Percentiles rank a stretch among this genome's conserved stretches.
phyloP scores from a whole-genome alignment of 2,329 filamentous ascomycete genomes.

The Lachnellula willkommii region DNA sequence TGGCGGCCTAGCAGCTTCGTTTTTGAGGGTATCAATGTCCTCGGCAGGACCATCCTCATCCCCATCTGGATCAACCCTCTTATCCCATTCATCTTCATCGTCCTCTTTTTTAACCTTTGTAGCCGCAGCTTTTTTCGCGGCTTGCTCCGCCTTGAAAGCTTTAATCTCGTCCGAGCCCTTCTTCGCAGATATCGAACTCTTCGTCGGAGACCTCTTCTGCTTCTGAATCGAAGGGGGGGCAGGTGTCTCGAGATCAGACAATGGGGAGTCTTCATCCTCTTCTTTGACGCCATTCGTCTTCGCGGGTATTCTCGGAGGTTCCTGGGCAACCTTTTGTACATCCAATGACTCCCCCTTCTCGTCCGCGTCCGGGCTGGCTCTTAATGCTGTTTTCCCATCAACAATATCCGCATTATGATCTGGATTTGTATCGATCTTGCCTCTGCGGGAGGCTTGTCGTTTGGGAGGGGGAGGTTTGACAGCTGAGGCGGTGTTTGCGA shows the following conservation, averaged over 20 bases:
- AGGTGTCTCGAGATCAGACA: constrained; percentile 14
- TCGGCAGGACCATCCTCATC: constrained; percentile 25
- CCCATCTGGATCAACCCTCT: constrained; percentile 26
- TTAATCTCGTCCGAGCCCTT: constrained; percentile 31
- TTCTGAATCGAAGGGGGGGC: constrained; percentile 20
- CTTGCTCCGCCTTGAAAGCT: constrained; percentile 28
- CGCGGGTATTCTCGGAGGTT: constrained; percentile 1
- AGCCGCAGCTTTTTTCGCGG: constrained; percentile 25
- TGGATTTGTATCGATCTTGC: constrained; percentile 27
- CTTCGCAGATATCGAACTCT: constrained; percentile 30
- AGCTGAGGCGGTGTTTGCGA: constrained; percentile 3
- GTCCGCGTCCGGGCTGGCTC: constrained; percentile 30
- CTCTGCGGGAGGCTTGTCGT: constrained; percentile 19
- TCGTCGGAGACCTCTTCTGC: constrained; percentile 25
- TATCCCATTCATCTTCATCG: constrained; percentile 25
- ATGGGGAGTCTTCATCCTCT: constrained; percentile 19
- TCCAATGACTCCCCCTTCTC: constrained; percentile 26
- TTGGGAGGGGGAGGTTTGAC: constrained; percentile 14
- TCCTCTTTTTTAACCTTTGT: constrained; percentile 24
- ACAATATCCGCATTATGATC: constrained; percentile 28
- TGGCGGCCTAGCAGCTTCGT: constrained; percentile 45
- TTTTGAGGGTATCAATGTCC: constrained; percentile 27
- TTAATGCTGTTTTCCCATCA: constrained; percentile 28
- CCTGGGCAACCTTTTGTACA: constrained; percentile 9
- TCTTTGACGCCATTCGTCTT: constrained; percentile 12